Evolutionary conservation across 371 early-diverging fungal genomes (phyloP).

Genomic region (Haplosporangium sp.): DNA sequence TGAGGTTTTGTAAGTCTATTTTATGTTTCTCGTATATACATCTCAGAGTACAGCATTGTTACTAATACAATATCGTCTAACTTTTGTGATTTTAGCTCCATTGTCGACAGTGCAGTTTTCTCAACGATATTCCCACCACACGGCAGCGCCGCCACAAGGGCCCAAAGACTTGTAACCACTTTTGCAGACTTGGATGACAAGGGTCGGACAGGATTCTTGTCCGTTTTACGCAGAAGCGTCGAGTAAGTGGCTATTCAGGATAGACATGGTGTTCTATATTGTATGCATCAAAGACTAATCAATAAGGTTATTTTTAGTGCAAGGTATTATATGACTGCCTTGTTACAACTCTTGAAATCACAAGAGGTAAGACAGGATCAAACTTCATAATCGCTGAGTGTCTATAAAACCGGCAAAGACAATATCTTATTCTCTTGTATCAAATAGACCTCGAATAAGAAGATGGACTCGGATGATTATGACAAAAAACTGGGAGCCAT

Average conservation of each 20-base stretch:
- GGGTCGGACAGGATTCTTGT: slow-evolving; percentile 47
- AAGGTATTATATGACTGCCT: slow-evolving; percentile 28
- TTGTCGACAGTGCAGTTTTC: slow-evolving; percentile 73
- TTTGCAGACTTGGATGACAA: slow-evolving; percentile 40
- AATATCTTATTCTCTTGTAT: neutral
- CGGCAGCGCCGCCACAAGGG: slow-evolving; percentile 28
- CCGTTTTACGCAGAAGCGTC: slow-evolving; percentile 39
- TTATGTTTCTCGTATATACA: neutral
- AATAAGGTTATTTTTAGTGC: slow-evolving; percentile 12
- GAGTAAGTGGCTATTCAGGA: slow-evolving; percentile 27
- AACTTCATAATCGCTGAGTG: neutral
- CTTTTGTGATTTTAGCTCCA: slow-evolving; percentile 49
- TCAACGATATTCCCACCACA: slow-evolving; percentile 67
- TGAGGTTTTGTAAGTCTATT: slow-evolving; percentile 70
- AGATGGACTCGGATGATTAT: slow-evolving; percentile 12
- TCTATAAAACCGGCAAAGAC: neutral
- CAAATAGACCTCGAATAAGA: slow-evolving; percentile 4
- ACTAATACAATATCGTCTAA: neutral
- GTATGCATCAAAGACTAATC: neutral
- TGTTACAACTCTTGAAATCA: slow-evolving; percentile 25
- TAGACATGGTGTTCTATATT: too few relatives aligned
- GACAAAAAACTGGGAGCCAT: slow-evolving; percentile 34
- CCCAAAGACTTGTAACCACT: slow-evolving; percentile 35
- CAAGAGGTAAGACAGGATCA: slow-evolving; percentile 20
- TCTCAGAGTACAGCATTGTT: neutral